Conservation (phyloP, 441 rosid species). For the Corymbia calophylla region DNA sequence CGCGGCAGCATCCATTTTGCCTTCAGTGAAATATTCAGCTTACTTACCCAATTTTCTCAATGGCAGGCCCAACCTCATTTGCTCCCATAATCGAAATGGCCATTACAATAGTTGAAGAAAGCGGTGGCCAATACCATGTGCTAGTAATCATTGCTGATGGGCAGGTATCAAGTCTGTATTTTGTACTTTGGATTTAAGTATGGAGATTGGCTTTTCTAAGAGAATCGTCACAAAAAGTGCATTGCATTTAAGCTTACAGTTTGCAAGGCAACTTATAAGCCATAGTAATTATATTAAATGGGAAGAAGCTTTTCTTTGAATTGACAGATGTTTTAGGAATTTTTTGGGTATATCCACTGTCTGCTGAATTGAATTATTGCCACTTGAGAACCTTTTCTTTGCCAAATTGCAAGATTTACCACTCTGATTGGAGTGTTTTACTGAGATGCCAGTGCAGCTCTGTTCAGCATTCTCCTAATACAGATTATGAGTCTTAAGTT, state of each 20-base stretch:
- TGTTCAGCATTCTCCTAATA: neutral
- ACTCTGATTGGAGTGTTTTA: neutral
- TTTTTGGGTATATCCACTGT: neutral
- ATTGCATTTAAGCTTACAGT: neutral
- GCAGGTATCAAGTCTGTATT: slow-evolving; percentile 2
- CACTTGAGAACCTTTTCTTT: neutral
- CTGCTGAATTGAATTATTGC: neutral
- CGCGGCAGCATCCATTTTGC: neutral
- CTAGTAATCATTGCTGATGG: slow-evolving; percentile 17
- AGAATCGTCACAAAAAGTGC: neutral
- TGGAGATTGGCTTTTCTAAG: neutral
- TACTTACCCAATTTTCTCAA: neutral
- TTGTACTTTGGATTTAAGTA: neutral
- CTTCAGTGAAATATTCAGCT: neutral
- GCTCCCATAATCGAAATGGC: slow-evolving; percentile 14
- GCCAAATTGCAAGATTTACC: neutral
- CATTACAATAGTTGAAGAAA: slow-evolving; percentile 9
- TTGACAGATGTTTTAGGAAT: neutral
- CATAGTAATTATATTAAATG: neutral
- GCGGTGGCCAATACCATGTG: slow-evolving; percentile 17
- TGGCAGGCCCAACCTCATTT: slow-evolving; percentile 12
- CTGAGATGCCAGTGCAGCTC: neutral
- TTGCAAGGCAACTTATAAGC: neutral
- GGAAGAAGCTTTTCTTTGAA: neutral
- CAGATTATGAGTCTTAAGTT: neutral